Base-by-base conservation (phyloP, 169 alveolate genomes). In the Cryptosporidium andersoni region DNA sequence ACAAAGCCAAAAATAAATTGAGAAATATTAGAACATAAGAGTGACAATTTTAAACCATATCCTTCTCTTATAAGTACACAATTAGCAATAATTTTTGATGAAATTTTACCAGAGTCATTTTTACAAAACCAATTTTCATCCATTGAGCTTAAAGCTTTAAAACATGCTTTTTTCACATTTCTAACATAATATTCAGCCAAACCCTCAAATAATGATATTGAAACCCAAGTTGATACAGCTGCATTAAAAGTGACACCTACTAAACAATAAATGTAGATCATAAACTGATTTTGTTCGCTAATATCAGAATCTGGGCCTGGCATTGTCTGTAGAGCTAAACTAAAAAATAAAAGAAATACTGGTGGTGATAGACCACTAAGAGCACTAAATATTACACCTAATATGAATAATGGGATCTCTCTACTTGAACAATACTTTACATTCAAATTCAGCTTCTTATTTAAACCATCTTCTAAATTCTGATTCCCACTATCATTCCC, bases 51-150 rank as follows among this genome's bases (percentile, higher is more conserved):
- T 40, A 74, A 58, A 6, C 85, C 85, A 43, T 74, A 74, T 0
- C 85, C 85, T n/a, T 74, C 85, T 58, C 67, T 74, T 12, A 74
- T 60, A 48, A 74, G 45, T 2, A 68, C 85, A 74, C 52, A 56
- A 43, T 74, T 74, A 45, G 85, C 66, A 12, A 74, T 74, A 1
- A 74, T 56, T 34, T 58, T 74, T 1, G 68, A 74, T 45, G 85
- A 74, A 7, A 74, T 51, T 2, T 52, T 58, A n/a, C 74, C 66
- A 36, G 34, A 0, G 39, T 74, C 85, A 58, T 74, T 74, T 6
- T 74, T 63, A 11, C 62, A 45, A 60, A 58, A 52, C 85, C 85
- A 74, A 8, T 43, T 51, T 16, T 74, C 85, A 58, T 74, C 85
- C 68, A 60, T 60, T 16, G 43, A 64, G n/a, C 55, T 43, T 7